Evolutionary conservation across 2,329 filamentous ascomycete genomes (phyloP), one percentile per base, ranked within the genome.

Genomic region (Sporothrix euskadiensis): DNA sequence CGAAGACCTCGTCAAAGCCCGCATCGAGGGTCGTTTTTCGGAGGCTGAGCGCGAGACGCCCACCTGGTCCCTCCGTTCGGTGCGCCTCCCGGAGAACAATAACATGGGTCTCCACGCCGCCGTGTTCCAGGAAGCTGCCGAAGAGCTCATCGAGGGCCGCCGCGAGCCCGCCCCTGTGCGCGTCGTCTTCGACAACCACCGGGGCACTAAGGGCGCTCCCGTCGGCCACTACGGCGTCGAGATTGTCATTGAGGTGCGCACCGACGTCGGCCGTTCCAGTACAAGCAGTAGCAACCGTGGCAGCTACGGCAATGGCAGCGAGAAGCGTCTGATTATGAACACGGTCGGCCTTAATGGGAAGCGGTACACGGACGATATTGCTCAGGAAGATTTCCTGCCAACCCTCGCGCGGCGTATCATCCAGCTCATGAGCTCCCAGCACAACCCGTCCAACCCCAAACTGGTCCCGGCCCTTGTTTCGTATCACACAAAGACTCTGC

Each of bases 1-100:
- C 39, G 95, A 98, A 81, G 96, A 98, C 76, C 86, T 98, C 14
- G 89, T 90, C 66, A 97, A 95, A 82, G 94, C 94, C 9, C 90
- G 91, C 76, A 89, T 98, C 16, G 95, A 98, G 81, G 92, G 90
- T 6, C 89, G 94, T 12, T 97, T 97, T 78, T 84, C 92, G 0
- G 94, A 97, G 80, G 81, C 84, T n/a, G 93, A 97, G 83, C 89
- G 94, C 74, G 94, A 97, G 80, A 88, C 91, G 74, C 87, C 90
- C 19, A 89, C 88, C 77, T 98, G 94, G 94, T 92, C 92, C 44
- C 87, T 97, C 44, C 89, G 94, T 52, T 92, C 90, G 26, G 87
- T 89, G 16, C 88, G 86, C 74, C 87, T 90, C 80, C 85, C 87
- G 52, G 91, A 90, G 78, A 87, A 83, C 74, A 87, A 83, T 74